Evolutionary conservation across 352 stramenopile genomes (phyloP).

Genomic region (Phytophthora sp.): DNA sequence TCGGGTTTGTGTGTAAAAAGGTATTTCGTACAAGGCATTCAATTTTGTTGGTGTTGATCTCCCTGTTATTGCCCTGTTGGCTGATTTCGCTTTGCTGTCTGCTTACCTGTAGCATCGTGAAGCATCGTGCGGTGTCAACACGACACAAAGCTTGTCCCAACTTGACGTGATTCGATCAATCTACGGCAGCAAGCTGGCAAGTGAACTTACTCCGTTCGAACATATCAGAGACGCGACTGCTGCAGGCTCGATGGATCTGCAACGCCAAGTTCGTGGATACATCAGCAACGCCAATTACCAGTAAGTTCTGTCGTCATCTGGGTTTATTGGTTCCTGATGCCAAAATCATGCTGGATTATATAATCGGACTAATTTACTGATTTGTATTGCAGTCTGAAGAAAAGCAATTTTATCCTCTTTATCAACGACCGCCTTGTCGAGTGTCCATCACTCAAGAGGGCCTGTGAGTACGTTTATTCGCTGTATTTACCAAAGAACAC

Average conservation of each 20-base stretch:
- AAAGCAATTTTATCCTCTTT: constrained; percentile 94
- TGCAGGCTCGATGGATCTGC: constrained; percentile 47
- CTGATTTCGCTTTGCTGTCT: too few relatives aligned
- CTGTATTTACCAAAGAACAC: constrained; percentile 93
- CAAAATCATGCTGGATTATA: not conserved
- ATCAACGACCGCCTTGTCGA: constrained; percentile 98
- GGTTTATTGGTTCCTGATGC: not conserved
- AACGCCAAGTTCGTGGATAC: constrained; percentile 50
- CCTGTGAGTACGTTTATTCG: constrained; percentile 95
- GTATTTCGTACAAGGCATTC: too few relatives aligned
- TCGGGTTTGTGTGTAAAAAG: constrained; percentile 97
- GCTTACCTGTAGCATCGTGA: constrained; percentile 76
- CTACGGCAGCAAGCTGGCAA: constrained; percentile 73
- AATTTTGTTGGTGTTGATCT: not conserved
- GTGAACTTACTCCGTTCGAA: constrained; percentile 65
- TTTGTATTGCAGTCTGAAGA: constrained; percentile 62
- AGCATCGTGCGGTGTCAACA: constrained; percentile 82
- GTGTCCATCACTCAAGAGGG: constrained; percentile 89
- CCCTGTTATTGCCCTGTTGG: not conserved
- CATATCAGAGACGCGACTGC: constrained; percentile 36
- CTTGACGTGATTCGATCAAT: constrained; percentile 78
- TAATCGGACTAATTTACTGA: not conserved
- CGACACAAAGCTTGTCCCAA: constrained; percentile 61
- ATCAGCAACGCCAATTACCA: constrained; percentile 92
- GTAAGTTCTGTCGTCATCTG: constrained; percentile 36